These are phyloP conservation scores for Yamagishiella unicocca DNA, from an alignment of 139 green algal species.

Conservation along the genomic window DNA sequence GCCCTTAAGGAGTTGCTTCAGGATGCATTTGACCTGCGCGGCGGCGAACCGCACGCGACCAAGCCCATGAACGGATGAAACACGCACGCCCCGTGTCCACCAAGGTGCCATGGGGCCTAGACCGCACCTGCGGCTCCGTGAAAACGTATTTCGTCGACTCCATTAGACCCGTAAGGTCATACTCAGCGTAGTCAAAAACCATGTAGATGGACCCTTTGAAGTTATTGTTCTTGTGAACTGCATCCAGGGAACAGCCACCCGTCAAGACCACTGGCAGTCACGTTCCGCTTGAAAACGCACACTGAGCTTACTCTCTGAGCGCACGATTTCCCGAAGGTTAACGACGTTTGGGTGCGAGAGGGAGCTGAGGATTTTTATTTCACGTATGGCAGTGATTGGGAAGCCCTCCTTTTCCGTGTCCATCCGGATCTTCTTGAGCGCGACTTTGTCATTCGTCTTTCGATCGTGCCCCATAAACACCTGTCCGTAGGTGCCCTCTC, in stretches of 20 bases:
- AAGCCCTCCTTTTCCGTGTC: conserved; percentile 99
- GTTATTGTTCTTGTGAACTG: conserved; percentile 85
- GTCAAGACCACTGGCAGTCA: background rate
- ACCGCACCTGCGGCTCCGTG: conserved; percentile 71
- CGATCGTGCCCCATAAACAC: conserved; percentile 65
- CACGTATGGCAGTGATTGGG: conserved; percentile 98
- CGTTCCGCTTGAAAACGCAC: background rate
- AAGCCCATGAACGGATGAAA: background rate
- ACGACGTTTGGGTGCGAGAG: conserved; percentile 96
- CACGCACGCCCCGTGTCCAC: no score
- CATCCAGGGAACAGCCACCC: background rate
- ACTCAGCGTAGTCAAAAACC: conserved; percentile 99
- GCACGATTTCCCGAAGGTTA: conserved; percentile 96
- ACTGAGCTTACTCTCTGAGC: conserved; percentile 75
- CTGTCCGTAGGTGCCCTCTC: conserved; percentile 90
- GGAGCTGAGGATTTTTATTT: conserved; percentile 97
- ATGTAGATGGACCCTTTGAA: conserved; percentile 98
- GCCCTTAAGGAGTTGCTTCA: conserved; percentile 95
- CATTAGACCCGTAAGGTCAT: conserved; percentile 96
- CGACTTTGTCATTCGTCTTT: conserved; percentile 69
- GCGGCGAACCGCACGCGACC: conserved; percentile 8
- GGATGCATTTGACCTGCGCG: conserved; percentile 93
- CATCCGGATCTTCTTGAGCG: conserved; percentile 99
- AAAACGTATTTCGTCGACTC: conserved; percentile 82
- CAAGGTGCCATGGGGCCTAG: background rate